Evolutionary conservation across 116 monocot genomes (phyloP).

Genomic region (Papilionanthe hybrid): DNA sequence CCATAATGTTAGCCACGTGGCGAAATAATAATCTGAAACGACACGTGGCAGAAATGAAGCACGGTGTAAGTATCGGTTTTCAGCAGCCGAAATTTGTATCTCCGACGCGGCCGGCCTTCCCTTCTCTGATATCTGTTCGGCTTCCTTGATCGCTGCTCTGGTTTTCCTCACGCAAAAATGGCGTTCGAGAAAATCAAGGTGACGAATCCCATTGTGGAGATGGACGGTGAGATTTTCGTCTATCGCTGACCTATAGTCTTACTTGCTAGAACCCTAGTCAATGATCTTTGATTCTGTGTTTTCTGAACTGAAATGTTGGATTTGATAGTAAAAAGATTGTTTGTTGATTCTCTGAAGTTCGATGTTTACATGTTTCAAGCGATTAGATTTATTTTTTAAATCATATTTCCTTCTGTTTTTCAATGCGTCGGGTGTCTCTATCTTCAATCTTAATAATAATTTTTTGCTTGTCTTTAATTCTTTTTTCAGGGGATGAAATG

Average conservation of each 20-base stretch:
- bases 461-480: neutral
- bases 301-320: neutral
- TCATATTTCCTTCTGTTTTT: neutral
- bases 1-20: too few species aligned
- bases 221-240: conserved; percentile 39
- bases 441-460: neutral
- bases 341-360: neutral
- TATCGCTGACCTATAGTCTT: neutral
- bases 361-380: neutral
- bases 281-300: neutral
- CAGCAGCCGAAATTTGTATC: neutral
- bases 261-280: neutral
- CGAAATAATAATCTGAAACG: too few species aligned
- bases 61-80: neutral
- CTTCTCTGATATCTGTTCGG: neutral
- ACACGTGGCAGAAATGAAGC: neutral
- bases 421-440: neutral
- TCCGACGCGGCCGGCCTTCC: neutral
- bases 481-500: conserved; percentile 87
- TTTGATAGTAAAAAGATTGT: neutral
- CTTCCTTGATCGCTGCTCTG: neutral
- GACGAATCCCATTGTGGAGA: conserved; percentile 52
- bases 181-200: conserved; percentile 55
- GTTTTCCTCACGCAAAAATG: conserved; percentile 16
- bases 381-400: neutral